Conservation (phyloP, 805 yeast genomes). For the Candida piceae region DNA sequence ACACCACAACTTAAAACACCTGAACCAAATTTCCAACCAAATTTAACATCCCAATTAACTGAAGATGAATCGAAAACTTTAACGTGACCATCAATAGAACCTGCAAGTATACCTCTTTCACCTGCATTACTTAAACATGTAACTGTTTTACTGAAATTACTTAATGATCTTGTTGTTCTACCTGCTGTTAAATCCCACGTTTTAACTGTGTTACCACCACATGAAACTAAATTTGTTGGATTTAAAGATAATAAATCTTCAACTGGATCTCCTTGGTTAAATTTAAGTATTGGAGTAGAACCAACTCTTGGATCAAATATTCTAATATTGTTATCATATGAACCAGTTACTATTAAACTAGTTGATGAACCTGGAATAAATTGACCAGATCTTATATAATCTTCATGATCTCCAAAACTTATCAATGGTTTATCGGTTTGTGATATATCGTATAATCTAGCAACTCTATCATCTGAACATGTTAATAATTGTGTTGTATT, state of each 20-base stretch:
- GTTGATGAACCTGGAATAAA: conserved; percentile 61
- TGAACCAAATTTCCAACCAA: conserved; percentile 96
- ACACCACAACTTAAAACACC: conserved; percentile 88
- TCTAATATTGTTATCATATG: conserved; percentile 85
- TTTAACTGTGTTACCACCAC: conserved; percentile 76
- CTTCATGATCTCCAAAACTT: conserved; percentile 71
- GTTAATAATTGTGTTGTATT: conserved; percentile 71
- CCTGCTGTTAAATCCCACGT: conserved; percentile 92
- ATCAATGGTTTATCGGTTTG: conserved; percentile 69
- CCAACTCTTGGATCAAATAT: conserved; percentile 72
- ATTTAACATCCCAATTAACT: conserved; percentile 77
- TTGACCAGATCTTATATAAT: conserved; percentile 78
- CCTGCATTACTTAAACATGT: conserved; percentile 75
- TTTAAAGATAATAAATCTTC: conserved; percentile 76
- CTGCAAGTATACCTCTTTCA: conserved; percentile 79
- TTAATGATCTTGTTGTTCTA: conserved; percentile 60
- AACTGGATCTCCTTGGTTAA: conserved; percentile 75
- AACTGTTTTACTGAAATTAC: conserved; percentile 90
- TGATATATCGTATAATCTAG: conserved; percentile 83
- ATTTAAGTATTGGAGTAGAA: conserved; percentile 51
- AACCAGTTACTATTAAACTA: conserved; percentile 83
- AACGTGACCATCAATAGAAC: conserved; percentile 95
- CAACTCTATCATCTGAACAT: conserved; percentile 87
- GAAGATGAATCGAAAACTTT: conserved; percentile 81
- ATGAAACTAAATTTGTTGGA: conserved; percentile 71